Evolutionary conservation across 2,329 filamentous ascomycete genomes (phyloP).

Genomic region (Epichloe bromicola): DNA sequence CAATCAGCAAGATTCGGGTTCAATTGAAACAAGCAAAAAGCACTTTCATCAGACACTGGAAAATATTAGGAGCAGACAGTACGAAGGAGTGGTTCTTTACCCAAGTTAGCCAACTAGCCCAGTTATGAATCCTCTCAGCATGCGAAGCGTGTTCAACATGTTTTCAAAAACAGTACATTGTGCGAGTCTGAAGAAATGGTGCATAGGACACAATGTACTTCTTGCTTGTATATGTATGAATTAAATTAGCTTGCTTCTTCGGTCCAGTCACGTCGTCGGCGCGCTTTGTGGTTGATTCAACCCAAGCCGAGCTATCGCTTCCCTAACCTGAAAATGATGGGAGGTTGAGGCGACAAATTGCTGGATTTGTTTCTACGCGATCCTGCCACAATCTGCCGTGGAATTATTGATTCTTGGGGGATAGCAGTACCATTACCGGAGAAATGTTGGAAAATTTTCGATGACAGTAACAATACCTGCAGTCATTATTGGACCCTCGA

Average conservation of each 20-base stretch:
- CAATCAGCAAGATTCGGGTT: slow-evolving; percentile 67
- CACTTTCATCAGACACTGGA: slow-evolving; percentile 93
- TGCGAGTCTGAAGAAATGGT: slow-evolving; percentile 2
- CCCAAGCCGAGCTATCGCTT: neutral
- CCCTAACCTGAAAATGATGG: too few relatives aligned
- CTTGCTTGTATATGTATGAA: slow-evolving; percentile 2
- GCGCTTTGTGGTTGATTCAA: neutral
- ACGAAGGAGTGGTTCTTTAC: slow-evolving; percentile 76
- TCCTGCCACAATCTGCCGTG: too few relatives aligned
- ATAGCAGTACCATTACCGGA: too few relatives aligned
- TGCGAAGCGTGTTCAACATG: slow-evolving; percentile 1
- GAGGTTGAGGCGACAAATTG: too few relatives aligned
- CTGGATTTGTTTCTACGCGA: too few relatives aligned
- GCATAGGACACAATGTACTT: slow-evolving; percentile 5
- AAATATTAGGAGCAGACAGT: slow-evolving; percentile 82
- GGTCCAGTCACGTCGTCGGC: neutral
- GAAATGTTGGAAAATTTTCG: too few relatives aligned
- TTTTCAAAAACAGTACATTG: neutral
- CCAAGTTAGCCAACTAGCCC: slow-evolving; percentile 24
- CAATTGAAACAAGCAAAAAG: slow-evolving; percentile 77
- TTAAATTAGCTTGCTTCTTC: neutral
- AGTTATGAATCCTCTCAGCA: neutral
- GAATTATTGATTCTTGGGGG: too few relatives aligned
- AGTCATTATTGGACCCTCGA: too few relatives aligned
- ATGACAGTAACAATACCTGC: too few relatives aligned